Evolutionary conservation across 495 filamentous ascomycete species (phyloP).

Genomic region (Aspergillus sclerotioniger): DNA sequence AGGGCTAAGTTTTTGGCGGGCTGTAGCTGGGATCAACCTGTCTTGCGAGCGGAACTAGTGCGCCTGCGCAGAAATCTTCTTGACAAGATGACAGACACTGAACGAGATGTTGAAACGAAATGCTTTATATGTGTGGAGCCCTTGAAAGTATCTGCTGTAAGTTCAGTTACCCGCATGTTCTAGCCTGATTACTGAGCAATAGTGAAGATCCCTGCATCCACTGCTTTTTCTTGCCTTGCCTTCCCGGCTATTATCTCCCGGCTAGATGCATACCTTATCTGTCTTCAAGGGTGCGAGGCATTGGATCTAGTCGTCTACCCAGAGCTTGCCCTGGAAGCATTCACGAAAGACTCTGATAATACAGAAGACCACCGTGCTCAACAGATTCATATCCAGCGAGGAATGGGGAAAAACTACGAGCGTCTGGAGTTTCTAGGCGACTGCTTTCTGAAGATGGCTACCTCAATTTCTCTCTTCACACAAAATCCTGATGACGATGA

Average conservation of each 20-base stretch:
- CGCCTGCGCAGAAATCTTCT: constrained; percentile 78
- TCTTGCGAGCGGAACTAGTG: constrained; percentile 70
- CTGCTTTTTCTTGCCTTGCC: constrained; percentile 64
- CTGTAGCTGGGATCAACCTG: constrained; percentile 67
- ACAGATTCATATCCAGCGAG: constrained; percentile 72
- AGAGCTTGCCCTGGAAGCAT: constrained; percentile 76
- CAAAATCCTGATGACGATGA: constrained; percentile 76
- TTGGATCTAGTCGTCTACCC: constrained; percentile 60
- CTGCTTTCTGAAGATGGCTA: constrained; percentile 93
- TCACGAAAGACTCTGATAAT: constrained; percentile 95
- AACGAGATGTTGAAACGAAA: constrained; percentile 40
- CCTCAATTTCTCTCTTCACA: constrained; percentile 78
- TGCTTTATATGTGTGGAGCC: constrained; percentile 57
- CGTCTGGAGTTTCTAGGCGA: constrained; percentile 93
- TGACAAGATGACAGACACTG: constrained; percentile 56
- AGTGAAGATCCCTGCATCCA: constrained; percentile 58
- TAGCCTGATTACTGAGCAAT: constrained; percentile 21
- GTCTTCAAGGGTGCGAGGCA: constrained; percentile 65
- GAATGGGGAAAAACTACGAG: constrained; percentile 98
- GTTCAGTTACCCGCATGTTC: constrained; percentile 15
- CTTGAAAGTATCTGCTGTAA: constrained; percentile 72
- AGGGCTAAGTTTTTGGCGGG: constrained; percentile 36
- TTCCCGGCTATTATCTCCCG: constrained; percentile 84
- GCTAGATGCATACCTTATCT: constrained; percentile 78
- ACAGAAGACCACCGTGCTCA: constrained; percentile 71